Conservation (phyloP, 2,329 filamentous ascomycete species). For the Onygenales sp. region DNA sequence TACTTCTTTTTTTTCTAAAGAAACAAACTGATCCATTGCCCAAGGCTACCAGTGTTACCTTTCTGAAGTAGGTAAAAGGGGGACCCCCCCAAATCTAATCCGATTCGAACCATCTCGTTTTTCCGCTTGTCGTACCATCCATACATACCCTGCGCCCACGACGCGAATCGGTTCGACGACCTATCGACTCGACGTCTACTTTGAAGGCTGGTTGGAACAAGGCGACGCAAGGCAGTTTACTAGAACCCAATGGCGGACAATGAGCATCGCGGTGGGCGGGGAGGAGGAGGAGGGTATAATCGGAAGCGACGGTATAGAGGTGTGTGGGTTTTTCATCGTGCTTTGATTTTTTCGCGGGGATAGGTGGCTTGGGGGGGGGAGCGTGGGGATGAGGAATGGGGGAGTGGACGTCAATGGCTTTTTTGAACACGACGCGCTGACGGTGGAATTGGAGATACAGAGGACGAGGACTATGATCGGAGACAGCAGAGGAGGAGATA, state of each 20-base stretch:
- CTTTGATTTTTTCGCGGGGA: not conserved
- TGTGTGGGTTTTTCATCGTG: slow-evolving; percentile 30
- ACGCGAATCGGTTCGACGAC: too few species aligned
- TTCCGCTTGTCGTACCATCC: too few species aligned
- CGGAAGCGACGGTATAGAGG: slow-evolving; percentile 76
- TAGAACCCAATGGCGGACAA: slow-evolving; percentile 41
- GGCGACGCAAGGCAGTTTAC: not conserved
- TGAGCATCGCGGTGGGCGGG: slow-evolving; percentile 45
- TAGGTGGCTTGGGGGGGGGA: not conserved
- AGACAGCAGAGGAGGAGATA: slow-evolving; percentile 64
- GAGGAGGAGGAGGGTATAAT: slow-evolving; percentile 44
- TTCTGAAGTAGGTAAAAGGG: too few species aligned
- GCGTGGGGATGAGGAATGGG: not conserved
- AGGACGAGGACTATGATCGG: slow-evolving; percentile 66
- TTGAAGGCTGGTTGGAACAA: not conserved
- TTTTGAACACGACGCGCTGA: not conserved
- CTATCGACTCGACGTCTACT: too few species aligned
- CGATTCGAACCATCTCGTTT: too few species aligned
- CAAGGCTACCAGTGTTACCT: too few species aligned
- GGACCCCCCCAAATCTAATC: too few species aligned
- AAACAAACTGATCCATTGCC: too few species aligned
- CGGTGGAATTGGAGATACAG: slow-evolving; percentile 27
- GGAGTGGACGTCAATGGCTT: not conserved
- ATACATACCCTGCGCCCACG: too few species aligned
- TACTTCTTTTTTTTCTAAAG: too few species aligned